Evolutionary conservation across 176 grass and related monocot species (phyloP).

Genomic region (Pontederia paniculata): DNA sequence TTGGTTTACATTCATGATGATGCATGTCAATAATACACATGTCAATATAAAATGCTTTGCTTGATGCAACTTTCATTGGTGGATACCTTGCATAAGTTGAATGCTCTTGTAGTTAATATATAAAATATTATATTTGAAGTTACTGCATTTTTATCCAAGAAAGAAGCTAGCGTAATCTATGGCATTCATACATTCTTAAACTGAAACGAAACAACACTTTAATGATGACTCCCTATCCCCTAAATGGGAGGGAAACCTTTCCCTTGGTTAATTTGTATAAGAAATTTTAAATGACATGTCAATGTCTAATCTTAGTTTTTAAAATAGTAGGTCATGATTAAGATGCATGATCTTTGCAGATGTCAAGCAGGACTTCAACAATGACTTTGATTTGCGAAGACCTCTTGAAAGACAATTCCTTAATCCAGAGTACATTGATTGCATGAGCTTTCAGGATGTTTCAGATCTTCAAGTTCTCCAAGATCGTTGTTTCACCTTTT

Average conservation of each 20-base stretch:
- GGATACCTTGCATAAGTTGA: no score
- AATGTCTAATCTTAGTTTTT: no score
- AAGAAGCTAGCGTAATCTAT: not conserved
- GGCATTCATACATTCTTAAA: not conserved
- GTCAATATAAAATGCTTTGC: no score
- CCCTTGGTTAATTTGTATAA: no score
- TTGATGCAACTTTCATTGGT: no score
- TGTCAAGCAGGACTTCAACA: slow-evolving; percentile 63
- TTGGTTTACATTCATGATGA: no score
- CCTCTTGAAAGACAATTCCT: slow-evolving; percentile 64
- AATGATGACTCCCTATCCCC: not conserved
- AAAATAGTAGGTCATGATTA: not conserved
- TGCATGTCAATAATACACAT: no score
- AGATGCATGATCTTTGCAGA: slow-evolving; percentile 31
- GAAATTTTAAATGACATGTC: no score
- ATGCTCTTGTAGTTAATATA: no score
- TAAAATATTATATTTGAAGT: no score
- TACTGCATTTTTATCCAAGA: no score
- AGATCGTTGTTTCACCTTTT: slow-evolving; percentile 44
- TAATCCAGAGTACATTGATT: slow-evolving; percentile 47
- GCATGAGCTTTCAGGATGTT: slow-evolving; percentile 60
- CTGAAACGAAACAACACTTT: no score
- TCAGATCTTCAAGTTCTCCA: slow-evolving; percentile 28
- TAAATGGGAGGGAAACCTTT: not conserved
- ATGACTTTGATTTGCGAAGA: slow-evolving; percentile 87